Conservation (phyloP, 78 protist genomes). For the Chrysochromulina parva region DNA sequence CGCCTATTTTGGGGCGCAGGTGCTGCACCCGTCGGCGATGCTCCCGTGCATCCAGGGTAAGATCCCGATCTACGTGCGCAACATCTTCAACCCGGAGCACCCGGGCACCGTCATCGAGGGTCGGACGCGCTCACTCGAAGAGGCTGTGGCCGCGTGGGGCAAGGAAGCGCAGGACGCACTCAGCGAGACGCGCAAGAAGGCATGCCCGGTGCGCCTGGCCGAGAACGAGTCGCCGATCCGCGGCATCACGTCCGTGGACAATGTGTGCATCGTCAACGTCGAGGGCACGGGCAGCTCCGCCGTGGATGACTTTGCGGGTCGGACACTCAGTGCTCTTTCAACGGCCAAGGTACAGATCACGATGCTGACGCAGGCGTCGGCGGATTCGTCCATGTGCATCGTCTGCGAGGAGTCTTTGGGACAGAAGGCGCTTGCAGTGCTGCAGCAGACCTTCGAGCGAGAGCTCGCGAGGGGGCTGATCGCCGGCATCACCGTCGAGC, state of each 20-base stretch:
- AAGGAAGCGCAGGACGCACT: neutral
- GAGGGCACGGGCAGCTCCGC: neutral
- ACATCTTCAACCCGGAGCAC: constrained; percentile 11
- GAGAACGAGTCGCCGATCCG: neutral
- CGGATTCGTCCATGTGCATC: constrained; percentile 52
- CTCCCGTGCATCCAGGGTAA: constrained; percentile 41
- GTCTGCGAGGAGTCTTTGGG: neutral
- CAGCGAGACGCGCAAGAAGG: neutral
- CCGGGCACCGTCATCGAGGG: constrained; percentile 31
- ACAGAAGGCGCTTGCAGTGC: neutral
- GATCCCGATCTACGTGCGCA: constrained; percentile 37
- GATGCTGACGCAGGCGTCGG: constrained; percentile 45
- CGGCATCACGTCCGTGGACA: neutral
- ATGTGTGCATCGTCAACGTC: neutral
- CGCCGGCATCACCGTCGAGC: neutral
- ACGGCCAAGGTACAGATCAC: neutral
- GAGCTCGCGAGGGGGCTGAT: neutral
- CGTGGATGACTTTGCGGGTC: too few species aligned
- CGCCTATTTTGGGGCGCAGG: too few species aligned
- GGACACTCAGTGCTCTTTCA: too few species aligned
- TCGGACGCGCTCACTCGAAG: neutral
- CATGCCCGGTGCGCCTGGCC: neutral
- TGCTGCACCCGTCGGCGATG: constrained; percentile 53
- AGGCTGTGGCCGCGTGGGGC: neutral
- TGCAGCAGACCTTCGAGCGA: neutral